Base-by-base conservation (phyloP, 2,329 filamentous ascomycete genomes). In the Colletotrichum caudatum region DNA sequence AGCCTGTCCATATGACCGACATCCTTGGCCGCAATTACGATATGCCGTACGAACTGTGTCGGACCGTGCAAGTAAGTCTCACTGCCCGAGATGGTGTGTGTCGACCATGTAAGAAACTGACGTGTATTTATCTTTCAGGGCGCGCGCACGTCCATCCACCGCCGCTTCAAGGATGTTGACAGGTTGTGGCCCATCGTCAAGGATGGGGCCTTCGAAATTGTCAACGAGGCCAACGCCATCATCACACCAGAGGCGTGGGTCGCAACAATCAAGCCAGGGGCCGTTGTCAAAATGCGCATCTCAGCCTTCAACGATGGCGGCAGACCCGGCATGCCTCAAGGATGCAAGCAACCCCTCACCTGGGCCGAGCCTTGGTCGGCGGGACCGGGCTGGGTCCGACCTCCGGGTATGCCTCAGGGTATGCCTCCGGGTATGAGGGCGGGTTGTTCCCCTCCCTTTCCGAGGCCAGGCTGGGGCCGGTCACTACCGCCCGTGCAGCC, bases 181-280 rank as follows among this genome's bases (percentile, higher is more conserved):
- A 48, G 65, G 6, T 23, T 71, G n/a, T 69, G 69, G 69, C 46
- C 59, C 2, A 58, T 71, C 9, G 54, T 71, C 23, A 58, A 39
- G 7, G 59, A 71, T 20, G 69, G 69, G 18, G 51, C 46, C 8
- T 71, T 69, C 6, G 69, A 71, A 39, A 29, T 71, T 18, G 58
- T 71, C 39, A 37, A 29, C 7, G 59, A 59, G 9, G 59, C 60
- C 18, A 65, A 44, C 54, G 35, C 29, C 1, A 54, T 71, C 3
- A 50, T 71, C 46, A 59, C 59, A 39, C 69, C 69, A 2, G 58
- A 50, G n/a, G 64, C 65, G 7, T 71, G 69, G 69, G 29, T n/a
- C 6, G 16, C 59, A n/a, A 71, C 65, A 5, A 29, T 71, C 53
- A 71, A 69, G 39, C 69, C 69, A 18, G 65, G 65, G 39, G 69